phyloP scores from a whole-genome alignment of 2,329 filamentous ascomycete genomes.

The Penicillium sp. region DNA sequence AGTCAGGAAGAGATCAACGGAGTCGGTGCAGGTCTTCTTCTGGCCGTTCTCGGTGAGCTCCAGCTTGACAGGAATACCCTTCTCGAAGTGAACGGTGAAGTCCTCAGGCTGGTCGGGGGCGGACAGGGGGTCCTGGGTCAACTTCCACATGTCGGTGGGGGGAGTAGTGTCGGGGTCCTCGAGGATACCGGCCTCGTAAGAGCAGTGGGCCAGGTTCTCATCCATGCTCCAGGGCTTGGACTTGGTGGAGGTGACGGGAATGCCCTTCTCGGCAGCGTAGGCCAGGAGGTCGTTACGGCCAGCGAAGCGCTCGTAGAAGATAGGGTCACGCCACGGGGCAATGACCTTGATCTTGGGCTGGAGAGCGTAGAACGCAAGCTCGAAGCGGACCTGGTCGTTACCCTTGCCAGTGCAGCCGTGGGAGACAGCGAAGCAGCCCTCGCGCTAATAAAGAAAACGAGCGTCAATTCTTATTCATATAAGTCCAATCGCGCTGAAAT shows the following conservation, averaged over 20 bases:
- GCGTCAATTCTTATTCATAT: background rate
- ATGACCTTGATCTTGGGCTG: constrained; percentile 51
- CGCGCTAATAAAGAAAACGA: constrained; percentile 30
- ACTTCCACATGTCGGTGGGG: constrained; percentile 76
- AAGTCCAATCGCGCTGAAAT: background rate
- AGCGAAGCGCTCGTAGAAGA: constrained; percentile 51
- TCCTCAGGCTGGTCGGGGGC: constrained; percentile 71
- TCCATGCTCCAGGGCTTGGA: constrained; percentile 55
- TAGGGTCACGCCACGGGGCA: constrained; percentile 51
- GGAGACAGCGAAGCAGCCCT: constrained; percentile 45
- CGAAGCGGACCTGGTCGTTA: constrained; percentile 53
- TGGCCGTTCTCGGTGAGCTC: constrained; percentile 53
- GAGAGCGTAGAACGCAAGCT: constrained; percentile 52
- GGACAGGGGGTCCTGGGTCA: constrained; percentile 65
- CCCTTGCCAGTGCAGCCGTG: constrained; percentile 52
- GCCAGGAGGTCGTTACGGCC: constrained; percentile 52
- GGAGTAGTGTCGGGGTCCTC: constrained; percentile 61
- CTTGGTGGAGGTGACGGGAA: constrained; percentile 52
- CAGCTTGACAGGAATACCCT: constrained; percentile 72
- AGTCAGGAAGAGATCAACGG: constrained; percentile 70
- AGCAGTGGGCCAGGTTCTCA: constrained; percentile 61
- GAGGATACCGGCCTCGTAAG: constrained; percentile 71
- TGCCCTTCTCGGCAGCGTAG: constrained; percentile 49
- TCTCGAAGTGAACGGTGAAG: constrained; percentile 70
- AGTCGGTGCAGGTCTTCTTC: constrained; percentile 63